These are phyloP conservation scores for Pleurotus sapidus DNA, from an alignment of 768 basidiomycete genomes.

Conservation along the genomic window DNA sequence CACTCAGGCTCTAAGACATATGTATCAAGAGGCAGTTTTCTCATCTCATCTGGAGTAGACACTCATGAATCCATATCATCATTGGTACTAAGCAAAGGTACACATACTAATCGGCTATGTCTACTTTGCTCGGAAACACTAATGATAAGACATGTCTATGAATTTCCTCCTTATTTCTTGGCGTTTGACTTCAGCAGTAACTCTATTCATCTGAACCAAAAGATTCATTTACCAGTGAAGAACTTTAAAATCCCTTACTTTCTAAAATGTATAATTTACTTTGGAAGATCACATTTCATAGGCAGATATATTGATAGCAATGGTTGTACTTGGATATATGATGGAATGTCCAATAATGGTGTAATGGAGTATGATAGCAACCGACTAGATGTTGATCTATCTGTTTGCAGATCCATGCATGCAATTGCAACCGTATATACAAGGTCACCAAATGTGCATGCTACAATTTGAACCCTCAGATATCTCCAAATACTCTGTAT, in stretches of 20 bases:
- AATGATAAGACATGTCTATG: not conserved
- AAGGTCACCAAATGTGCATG: no score
- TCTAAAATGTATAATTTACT: slow-evolving; percentile 17
- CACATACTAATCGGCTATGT: not conserved
- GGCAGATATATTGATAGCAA: slow-evolving; percentile 10
- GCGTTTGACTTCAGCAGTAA: slow-evolving; percentile 8
- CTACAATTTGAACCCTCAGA: no score
- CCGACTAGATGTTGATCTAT: no score
- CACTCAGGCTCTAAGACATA: not conserved
- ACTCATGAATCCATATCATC: not conserved
- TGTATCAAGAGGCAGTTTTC: no score
- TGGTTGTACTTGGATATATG: slow-evolving; percentile 19
- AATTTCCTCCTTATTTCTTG: slow-evolving; percentile 3
- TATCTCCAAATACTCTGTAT: no score
- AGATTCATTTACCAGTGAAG: not conserved
- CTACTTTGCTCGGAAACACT: not conserved
- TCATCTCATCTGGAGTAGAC: no score
- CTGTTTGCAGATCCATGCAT: no score
- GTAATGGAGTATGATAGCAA: not conserved
- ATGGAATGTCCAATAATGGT: slow-evolving; percentile 15
- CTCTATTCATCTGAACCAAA: not conserved
- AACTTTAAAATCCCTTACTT: not conserved
- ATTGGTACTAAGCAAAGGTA: not conserved
- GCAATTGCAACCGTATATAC: no score
- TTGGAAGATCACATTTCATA: slow-evolving; percentile 18